Evolutionary conservation across 1,284 basidiomycete genomes (phyloP), one percentile per base, ranked within the genome.

Genomic region (Cryptococcus hybrid): DNA sequence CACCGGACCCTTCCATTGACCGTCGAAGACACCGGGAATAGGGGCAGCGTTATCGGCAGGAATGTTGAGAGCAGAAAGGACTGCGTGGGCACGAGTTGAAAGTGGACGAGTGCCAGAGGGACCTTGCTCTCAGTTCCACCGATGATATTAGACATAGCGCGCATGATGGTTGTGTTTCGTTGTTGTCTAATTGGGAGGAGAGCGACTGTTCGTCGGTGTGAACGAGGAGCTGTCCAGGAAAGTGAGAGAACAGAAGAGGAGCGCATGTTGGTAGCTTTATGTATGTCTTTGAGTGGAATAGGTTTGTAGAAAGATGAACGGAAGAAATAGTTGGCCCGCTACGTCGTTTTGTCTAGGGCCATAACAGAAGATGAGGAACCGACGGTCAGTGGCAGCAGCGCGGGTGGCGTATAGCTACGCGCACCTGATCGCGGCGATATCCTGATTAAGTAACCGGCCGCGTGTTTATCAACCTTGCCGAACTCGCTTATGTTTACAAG

Each of bases 1-100:
- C 58, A 9, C 75, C 75, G 13, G 65, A 65, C 9, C 75, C 30
- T 64, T 62, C 75, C 75, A 77, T 30, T 55, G 5, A 13, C 74
- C 74, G 59, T 77, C 75, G 44, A 66, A 77, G 11, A 73, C 65
- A 24, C 75, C 75, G 13, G 64, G 62, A 11, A 77, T 64, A 8
- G 53, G 39, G 13, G 53, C 30, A 24, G 47, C 37, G 1, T 53
- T 59, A 51, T 69, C 66, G 3, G 59, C 62, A 5, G 73, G 68
- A 8, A 77, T 53, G 42, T 67, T 63, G 1, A 74, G 62, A 9
- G 73, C 72, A 7, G 65, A 48, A 13, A 77, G 62, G 37, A 77
- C 70, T 5, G 49, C 45, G 2, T 56, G 42, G 3, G 71, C 70
- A 44, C 75, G 62, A 1, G 64, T 55, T 2, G 75, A 76, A 43